Percentiles rank a stretch among this genome's conserved stretches.
Conservation (phyloP, 768 basidiomycete species). For the Tremella yokohamensis region DNA sequence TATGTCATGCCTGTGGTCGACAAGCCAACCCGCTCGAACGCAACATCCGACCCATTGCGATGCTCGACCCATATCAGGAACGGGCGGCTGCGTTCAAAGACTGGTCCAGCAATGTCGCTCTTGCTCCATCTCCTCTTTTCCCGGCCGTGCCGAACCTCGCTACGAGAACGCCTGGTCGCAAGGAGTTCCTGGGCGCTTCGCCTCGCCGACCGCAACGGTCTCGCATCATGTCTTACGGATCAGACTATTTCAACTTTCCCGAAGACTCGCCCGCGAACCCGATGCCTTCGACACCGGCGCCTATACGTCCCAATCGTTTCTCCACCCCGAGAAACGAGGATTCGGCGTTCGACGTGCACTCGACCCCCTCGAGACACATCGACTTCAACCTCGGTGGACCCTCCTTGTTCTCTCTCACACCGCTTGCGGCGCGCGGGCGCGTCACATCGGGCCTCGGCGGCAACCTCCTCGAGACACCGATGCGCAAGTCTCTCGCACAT, state of each 20-base stretch:
- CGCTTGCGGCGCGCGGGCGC: conserved; percentile 32
- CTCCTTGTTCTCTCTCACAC: conserved; percentile 42
- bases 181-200: conserved; percentile 21
- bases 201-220: conserved; percentile 30
- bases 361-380: conserved; percentile 43
- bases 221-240: conserved; percentile 40
- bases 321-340: conserved; percentile 44
- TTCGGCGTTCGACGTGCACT: conserved; percentile 41
- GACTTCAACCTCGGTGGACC: conserved; percentile 45
- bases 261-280: conserved; percentile 22
- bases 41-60: conserved; percentile 20
- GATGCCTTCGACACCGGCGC: conserved; percentile 39
- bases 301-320: conserved; percentile 21
- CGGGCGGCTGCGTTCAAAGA: conserved; percentile 37
- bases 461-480: conserved; percentile 5
- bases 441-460: conserved; percentile 17
- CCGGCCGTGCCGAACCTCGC: not conserved
- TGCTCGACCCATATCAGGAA: conserved; percentile 32
- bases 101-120: conserved; percentile 32
- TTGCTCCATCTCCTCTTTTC: conserved; percentile 45
- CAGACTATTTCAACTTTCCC: conserved; percentile 34
- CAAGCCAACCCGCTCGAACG: conserved; percentile 7
- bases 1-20: conserved; percentile 29
- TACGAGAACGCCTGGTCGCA: conserved; percentile 17
- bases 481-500: conserved; percentile 6